Evolutionary conservation across 441 rosid genomes (phyloP).

Genomic region (Sinapis alba): DNA sequence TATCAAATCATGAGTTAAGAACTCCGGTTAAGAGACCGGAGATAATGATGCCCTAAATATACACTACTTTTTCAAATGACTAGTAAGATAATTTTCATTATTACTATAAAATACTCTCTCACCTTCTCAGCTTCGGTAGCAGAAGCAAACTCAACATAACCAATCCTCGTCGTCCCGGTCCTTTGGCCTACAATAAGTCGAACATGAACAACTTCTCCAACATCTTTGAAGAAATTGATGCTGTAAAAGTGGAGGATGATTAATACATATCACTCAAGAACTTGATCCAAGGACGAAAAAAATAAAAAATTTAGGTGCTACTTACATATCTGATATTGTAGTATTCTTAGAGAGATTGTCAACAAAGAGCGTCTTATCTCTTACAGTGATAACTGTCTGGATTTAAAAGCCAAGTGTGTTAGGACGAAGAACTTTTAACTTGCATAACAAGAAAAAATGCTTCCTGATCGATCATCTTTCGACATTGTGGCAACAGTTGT

Average conservation of each 20-base stretch:
- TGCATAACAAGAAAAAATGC: not conserved
- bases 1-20: too few relatives aligned
- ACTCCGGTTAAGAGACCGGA: too few relatives aligned
- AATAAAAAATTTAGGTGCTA: not conserved
- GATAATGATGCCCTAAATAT: too few relatives aligned
- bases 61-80: not conserved
- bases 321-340: not conserved
- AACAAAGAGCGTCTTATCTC: not conserved
- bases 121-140: constrained; percentile 1
- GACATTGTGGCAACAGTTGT: too few relatives aligned
- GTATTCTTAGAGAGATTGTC: not conserved
- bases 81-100: not conserved
- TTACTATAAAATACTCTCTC: not conserved
- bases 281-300: not conserved
- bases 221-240: not conserved
- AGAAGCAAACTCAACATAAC: not conserved
- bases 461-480: not conserved
- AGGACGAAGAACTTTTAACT: not conserved
- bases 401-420: not conserved
- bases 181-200: not conserved
- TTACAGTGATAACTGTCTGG: not conserved
- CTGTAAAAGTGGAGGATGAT: not conserved
- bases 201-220: constrained; percentile 3
- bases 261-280: not conserved
- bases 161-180: not conserved